Evolutionary conservation across 371 early-diverging fungal species (phyloP).

Genomic region (Cokeromyces recurvatus): DNA sequence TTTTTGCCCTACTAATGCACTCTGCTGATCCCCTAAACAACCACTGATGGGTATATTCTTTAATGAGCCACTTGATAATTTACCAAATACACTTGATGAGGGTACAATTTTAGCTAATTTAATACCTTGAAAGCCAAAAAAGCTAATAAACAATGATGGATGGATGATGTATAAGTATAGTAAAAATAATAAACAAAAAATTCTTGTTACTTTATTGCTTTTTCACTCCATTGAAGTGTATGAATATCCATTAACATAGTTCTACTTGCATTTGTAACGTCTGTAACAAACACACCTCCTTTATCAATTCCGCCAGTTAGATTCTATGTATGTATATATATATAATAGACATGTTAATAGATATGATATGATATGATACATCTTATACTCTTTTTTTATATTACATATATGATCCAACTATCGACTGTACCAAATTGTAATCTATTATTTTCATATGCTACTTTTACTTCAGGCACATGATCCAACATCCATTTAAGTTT

Average conservation of each 20-base stretch:
- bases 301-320: slow-evolving; percentile 59
- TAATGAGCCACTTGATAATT: slow-evolving; percentile 51
- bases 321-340: slow-evolving; percentile 49
- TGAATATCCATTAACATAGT: slow-evolving; percentile 92
- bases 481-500: slow-evolving; percentile 93
- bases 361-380: not conserved
- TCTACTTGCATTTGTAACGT: slow-evolving; percentile 94
- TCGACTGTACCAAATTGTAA: slow-evolving; percentile 88
- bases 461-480: slow-evolving; percentile 64
- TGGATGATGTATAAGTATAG: too few relatives aligned
- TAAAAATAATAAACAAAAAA: slow-evolving; percentile 4
- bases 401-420: slow-evolving; percentile 68
- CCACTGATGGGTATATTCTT: slow-evolving; percentile 75
- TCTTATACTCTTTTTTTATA: slow-evolving; percentile 54
- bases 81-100: slow-evolving; percentile 80
- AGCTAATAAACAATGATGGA: too few relatives aligned
- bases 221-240: slow-evolving; percentile 78
- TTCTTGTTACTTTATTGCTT: slow-evolving; percentile 22
- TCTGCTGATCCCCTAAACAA: slow-evolving; percentile 95
- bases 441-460: slow-evolving; percentile 27
- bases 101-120: slow-evolving; percentile 78
- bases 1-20: slow-evolving; percentile 92
- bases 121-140: slow-evolving; percentile 33
- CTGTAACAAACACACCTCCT: slow-evolving; percentile 76
- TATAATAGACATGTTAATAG: slow-evolving; percentile 45